phyloP scores from a whole-genome alignment of 2,329 filamentous ascomycete species.

The Phialemoniopsis sp. region DNA sequence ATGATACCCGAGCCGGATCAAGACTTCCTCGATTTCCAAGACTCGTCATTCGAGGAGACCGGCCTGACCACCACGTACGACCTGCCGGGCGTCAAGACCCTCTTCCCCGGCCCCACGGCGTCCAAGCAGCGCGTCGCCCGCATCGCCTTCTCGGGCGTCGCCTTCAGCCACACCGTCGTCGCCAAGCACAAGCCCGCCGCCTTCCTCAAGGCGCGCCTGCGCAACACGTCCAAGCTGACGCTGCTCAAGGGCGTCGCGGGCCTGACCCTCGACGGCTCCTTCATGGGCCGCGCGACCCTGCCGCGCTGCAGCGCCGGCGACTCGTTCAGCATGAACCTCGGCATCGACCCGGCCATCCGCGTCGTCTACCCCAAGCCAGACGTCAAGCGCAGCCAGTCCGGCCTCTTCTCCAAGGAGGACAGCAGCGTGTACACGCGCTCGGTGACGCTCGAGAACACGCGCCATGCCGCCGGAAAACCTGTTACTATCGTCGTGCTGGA shows the following conservation, averaged over 20 bases:
- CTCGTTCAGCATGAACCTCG: conserved; percentile 47
- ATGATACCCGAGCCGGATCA: conserved; percentile 21
- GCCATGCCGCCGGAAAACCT: conserved; percentile 26
- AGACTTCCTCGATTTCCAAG: conserved; percentile 42
- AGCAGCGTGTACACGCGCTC: conserved; percentile 43
- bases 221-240: conserved; percentile 51
- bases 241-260: conserved; percentile 51
- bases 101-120: conserved; percentile 43
- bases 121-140: conserved; percentile 58
- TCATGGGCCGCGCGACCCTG: conserved; percentile 52
- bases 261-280: conserved; percentile 59
- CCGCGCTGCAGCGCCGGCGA: conserved; percentile 53
- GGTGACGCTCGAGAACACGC: conserved; percentile 47
- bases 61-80: conserved; percentile 60
- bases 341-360: conserved; percentile 54
- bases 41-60: conserved; percentile 53
- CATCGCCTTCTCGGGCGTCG: conserved; percentile 42
- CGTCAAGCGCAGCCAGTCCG: conserved; percentile 44
- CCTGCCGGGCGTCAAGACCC: conserved; percentile 52
- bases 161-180: conserved; percentile 54
- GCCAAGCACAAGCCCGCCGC: conserved; percentile 57
- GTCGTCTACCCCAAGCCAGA: conserved; percentile 53
- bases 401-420: conserved; percentile 50
- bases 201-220: conserved; percentile 54
- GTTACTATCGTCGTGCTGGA: conserved; percentile 50